phyloP scores from a whole-genome alignment of 257 asterid species.

The Verbena officinalis region DNA sequence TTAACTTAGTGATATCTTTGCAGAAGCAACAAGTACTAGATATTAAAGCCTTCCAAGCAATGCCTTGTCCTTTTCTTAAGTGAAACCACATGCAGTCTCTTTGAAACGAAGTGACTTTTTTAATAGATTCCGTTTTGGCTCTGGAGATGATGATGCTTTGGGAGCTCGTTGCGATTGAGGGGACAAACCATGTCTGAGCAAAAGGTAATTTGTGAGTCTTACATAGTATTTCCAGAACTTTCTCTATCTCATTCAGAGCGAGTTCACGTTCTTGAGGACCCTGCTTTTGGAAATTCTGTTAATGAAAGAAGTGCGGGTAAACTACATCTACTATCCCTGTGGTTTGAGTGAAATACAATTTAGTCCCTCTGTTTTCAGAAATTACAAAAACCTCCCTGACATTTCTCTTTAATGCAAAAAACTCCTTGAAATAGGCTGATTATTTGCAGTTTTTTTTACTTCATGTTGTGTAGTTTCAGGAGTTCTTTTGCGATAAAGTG shows the following conservation, averaged over 20 bases:
- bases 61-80: slow-evolving; percentile 28
- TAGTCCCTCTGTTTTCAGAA: no score
- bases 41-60: slow-evolving; percentile 30
- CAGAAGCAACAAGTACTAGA: slow-evolving; percentile 34
- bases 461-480: no score
- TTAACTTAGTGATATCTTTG: slow-evolving; percentile 31
- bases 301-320: no score
- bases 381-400: no score
- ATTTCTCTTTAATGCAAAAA: no score
- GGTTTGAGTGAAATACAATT: no score
- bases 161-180: not conserved
- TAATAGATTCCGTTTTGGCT: slow-evolving; percentile 24
- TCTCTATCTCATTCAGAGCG: slow-evolving; percentile 32
- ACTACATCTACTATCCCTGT: no score
- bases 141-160: slow-evolving; percentile 22
- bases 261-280: slow-evolving; percentile 12
- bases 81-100: slow-evolving; percentile 30
- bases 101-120: slow-evolving; percentile 26
- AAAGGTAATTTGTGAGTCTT: slow-evolving; percentile 25
- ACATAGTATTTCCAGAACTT: slow-evolving; percentile 33
- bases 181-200: slow-evolving; percentile 37
- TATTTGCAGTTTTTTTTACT: no score
- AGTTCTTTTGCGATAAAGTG: no score
- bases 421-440: no score
- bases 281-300: slow-evolving; percentile 22